A percentile compares a stretch with the other conserved stretches of the same genome.
Evolutionary conservation across 139 green algal species (phyloP).

Genomic region (Micractinium sp.): DNA sequence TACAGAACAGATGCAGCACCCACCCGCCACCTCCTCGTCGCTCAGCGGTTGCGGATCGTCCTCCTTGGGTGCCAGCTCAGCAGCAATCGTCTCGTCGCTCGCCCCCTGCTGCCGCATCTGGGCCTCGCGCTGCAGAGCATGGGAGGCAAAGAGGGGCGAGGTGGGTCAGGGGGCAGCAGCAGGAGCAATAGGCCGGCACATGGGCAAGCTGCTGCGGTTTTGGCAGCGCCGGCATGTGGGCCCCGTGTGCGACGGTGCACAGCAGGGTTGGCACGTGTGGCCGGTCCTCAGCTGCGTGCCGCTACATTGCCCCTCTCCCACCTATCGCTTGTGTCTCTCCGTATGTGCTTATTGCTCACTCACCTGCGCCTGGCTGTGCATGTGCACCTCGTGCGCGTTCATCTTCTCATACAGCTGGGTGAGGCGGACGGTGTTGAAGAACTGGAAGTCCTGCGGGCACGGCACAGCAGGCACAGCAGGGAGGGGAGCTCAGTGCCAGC

Average conservation of each 20-base stretch:
- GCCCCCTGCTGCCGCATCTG: constrained; percentile 61
- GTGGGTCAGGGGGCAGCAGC: background rate
- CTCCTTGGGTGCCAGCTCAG: constrained; percentile 53
- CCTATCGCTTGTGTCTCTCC: too few species aligned
- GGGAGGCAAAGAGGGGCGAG: background rate
- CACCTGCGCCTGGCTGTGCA: constrained; percentile 59
- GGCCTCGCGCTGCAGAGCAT: background rate
- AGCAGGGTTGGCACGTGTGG: too few species aligned
- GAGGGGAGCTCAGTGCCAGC: background rate
- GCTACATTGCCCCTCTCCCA: too few species aligned
- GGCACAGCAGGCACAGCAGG: too few species aligned
- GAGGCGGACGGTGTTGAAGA: constrained; percentile 88
- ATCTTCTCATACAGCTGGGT: constrained; percentile 95
- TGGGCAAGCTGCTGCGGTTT: too few species aligned
- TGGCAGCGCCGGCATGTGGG: too few species aligned
- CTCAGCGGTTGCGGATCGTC: constrained; percentile 89
- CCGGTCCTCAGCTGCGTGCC: too few species aligned
- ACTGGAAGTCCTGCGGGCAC: constrained; percentile 94
- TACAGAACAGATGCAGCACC: too few species aligned
- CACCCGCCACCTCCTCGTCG: constrained; percentile 82
- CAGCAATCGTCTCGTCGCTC: constrained; percentile 70
- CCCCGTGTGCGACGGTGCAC: too few species aligned
- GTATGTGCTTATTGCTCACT: background rate
- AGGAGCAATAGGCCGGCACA: too few species aligned
- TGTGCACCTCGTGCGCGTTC: constrained; percentile 72